Evolutionary conservation across 768 basidiomycete species (phyloP), one percentile per base, ranked within the genome.

Genomic region (Suillus hirtellus): DNA sequence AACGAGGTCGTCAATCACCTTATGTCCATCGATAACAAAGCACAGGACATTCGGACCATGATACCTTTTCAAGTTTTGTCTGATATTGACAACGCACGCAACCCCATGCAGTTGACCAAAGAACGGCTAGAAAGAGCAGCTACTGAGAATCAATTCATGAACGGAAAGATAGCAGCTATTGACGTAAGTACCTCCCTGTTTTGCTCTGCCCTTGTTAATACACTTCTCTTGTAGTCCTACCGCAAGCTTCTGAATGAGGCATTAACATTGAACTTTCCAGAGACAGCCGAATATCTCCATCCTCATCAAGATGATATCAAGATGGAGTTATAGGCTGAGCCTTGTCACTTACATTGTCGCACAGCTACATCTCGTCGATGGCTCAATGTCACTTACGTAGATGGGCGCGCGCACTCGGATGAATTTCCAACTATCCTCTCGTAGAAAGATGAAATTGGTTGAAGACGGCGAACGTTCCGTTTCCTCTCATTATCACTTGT

Each of bases 71-170:
- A 93, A 73, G 83, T 92, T 34, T 77, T 91, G 37, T 81, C 82
- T 31, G 93, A 94, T 66, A 89, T 94, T 63, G 93, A 95, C 79
- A 88, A 86, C 66, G 80, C 87, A 3, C 83, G 86, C 52, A 93
- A 94, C 71, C 93, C 92, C 4, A 88, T 91, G 87, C 86, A 88
- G 70, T 79, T 93, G 59, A 93, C 93, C 19, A 85, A 86, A 66
- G 92, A 93, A 63, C 82, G 90, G 59, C 75, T 95, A 15, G 93
- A 95, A 76, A 82, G 92, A 60, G 86, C 91, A 0, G 91, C 93
- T 37, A 90, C 90, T 2, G 93, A 95, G 77, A 95, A 95, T 71
- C 93, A 93, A 70, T 94, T 93, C 67, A 92, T 93, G 89, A 92
- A 94, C 70, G 92, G 90, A 35, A 93, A 94, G 71, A 90, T 95